Evolutionary conservation across 148 eudicot species (phyloP).

Genomic region (Bassia scoparia): DNA sequence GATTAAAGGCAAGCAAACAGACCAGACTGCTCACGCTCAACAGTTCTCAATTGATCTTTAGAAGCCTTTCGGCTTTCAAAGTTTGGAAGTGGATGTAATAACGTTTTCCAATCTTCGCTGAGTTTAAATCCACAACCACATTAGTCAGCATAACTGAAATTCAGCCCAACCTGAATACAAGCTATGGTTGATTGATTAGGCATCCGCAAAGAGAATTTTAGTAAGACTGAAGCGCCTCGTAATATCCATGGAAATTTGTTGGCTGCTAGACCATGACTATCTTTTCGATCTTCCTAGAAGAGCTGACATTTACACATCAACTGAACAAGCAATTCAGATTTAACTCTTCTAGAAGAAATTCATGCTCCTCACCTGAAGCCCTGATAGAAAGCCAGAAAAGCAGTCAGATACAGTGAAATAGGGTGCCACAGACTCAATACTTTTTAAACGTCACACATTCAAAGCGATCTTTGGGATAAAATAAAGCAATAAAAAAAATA

Average conservation of each 20-base stretch:
- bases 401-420: conserved; percentile 6
- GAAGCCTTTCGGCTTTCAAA: too few relatives aligned
- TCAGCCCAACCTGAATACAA: too few relatives aligned
- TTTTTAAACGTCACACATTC: too few relatives aligned
- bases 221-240: conserved; percentile 85
- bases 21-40: too few relatives aligned
- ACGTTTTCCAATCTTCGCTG: too few relatives aligned
- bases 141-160: too few relatives aligned
- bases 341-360: conserved; percentile 97
- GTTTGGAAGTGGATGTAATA: too few relatives aligned
- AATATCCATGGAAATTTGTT: conserved; percentile 97
- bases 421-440: neutral
- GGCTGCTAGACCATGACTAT: conserved; percentile 99
- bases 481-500: too few relatives aligned
- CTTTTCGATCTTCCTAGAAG: conserved; percentile 95
- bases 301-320: conserved; percentile 78
- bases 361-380: conserved; percentile 99
- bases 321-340: conserved; percentile 98
- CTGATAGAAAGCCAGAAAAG: conserved; percentile 33
- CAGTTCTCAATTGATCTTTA: too few relatives aligned
- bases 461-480: too few relatives aligned
- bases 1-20: too few relatives aligned
- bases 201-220: neutral
- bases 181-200: neutral
- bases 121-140: too few relatives aligned